Conservation (phyloP, 306 rosid species). For the Quercus parvula region DNA sequence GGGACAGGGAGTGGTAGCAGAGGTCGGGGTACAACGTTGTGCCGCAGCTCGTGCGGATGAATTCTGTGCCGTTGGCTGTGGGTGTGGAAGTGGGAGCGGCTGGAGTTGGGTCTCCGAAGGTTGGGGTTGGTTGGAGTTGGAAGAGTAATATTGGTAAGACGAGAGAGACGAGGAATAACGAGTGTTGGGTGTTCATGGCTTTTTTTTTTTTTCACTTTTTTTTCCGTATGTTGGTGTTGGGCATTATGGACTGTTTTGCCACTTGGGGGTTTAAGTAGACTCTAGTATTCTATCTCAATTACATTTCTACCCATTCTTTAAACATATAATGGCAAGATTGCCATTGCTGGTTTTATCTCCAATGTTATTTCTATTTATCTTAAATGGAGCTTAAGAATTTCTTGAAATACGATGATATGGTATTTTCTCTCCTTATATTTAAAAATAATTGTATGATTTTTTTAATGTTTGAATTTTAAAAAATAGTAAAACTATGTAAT, state of each 20-base stretch:
- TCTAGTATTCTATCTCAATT: neutral
- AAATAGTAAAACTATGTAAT: no score
- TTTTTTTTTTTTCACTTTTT: neutral
- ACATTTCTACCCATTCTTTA: neutral
- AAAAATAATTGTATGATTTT: no score
- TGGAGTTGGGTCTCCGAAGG: neutral
- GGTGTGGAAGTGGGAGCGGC: neutral
- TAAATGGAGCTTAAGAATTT: no score
- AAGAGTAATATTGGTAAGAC: conserved; percentile 10
- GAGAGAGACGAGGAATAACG: conserved; percentile 11
- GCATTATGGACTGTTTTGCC: neutral
- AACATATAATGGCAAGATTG: neutral
- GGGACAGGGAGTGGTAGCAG: conserved; percentile 81
- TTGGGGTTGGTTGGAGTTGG: conserved; percentile 12
- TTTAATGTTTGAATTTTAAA: no score
- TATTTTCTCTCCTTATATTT: no score
- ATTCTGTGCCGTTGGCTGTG: conserved; percentile 31
- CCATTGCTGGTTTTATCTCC: neutral
- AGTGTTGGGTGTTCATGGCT: conserved; percentile 8
- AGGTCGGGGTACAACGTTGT: conserved; percentile 78
- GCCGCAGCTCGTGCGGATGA: conserved; percentile 78
- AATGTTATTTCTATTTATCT: no score
- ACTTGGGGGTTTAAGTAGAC: conserved; percentile 6
- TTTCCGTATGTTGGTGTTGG: neutral
- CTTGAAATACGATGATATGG: no score